phyloP scores from a whole-genome alignment of 257 asterid genomes.

The Solanum lycopersicoides region DNA sequence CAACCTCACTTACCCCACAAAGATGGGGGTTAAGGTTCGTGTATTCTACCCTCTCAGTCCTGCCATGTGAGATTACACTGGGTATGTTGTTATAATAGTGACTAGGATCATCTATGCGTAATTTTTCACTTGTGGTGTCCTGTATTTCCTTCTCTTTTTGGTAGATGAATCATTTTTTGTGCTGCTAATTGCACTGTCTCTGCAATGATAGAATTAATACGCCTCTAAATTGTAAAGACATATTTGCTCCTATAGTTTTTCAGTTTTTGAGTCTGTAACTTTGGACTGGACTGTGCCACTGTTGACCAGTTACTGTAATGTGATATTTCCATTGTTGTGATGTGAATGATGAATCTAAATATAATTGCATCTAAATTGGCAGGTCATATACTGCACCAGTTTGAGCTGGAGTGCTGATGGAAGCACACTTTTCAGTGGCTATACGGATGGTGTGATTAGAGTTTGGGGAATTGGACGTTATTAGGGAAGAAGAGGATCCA shows the following conservation, averaged over 20 bases:
- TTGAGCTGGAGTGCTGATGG: conserved; percentile 75
- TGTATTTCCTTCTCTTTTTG: neutral
- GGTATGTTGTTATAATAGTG: neutral
- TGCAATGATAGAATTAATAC: neutral
- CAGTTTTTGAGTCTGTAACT: neutral
- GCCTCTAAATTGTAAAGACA: neutral
- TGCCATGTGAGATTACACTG: neutral
- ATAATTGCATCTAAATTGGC: neutral
- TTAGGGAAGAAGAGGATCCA: conserved; percentile 13
- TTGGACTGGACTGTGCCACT: neutral
- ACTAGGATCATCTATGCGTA: neutral
- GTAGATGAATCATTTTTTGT: neutral
- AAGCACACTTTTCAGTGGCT: conserved; percentile 76
- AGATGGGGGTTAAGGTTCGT: too few species aligned
- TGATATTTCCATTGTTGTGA: neutral
- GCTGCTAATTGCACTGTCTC: neutral
- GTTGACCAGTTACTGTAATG: neutral
- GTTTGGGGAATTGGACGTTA: conserved; percentile 62
- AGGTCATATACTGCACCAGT: conserved; percentile 68
- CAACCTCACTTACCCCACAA: neutral
- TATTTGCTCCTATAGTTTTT: neutral
- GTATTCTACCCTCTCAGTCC: neutral
- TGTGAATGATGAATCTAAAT: neutral
- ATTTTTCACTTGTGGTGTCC: neutral
- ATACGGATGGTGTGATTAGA: conserved; percentile 65